Evolutionary conservation across 2,329 filamentous ascomycete species (phyloP).

Genomic region (Fusarium proliferatum): DNA sequence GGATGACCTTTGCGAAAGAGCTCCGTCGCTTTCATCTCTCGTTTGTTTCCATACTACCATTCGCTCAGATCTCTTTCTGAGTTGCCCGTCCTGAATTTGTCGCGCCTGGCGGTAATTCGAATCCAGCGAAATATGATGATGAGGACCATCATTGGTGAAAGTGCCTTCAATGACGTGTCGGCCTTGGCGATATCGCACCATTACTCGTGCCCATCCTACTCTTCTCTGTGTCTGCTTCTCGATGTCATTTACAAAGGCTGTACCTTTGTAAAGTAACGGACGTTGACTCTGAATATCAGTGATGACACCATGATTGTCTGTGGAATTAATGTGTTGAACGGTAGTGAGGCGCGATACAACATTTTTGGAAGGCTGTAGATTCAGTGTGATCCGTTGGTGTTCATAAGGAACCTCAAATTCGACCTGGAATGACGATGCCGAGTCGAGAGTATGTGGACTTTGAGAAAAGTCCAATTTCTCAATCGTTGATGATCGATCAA

Average conservation of each 20-base stretch:
- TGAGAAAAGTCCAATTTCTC: constrained; percentile 15
- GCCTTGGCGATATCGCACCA: constrained; percentile 11
- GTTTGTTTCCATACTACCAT: constrained; percentile 35
- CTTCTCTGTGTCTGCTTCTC: constrained; percentile 1
- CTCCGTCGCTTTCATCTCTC: background rate
- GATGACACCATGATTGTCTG: background rate
- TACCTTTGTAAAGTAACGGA: constrained; percentile 27
- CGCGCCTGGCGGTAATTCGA: constrained; percentile 20
- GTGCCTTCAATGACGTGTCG: constrained; percentile 28
- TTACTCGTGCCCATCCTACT: constrained; percentile 30
- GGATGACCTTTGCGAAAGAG: background rate
- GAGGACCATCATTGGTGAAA: constrained; percentile 25
- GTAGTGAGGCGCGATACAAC: constrained; percentile 23
- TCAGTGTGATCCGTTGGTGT: constrained; percentile 6
- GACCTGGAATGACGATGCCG: constrained; percentile 25
- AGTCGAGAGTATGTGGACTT: constrained; percentile 2
- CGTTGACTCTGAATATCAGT: background rate
- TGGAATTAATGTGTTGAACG: constrained; percentile 13
- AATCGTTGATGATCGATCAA: constrained; percentile 9
- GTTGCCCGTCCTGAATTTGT: rapidly evolving
- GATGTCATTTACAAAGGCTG: background rate
- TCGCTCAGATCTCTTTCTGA: background rate
- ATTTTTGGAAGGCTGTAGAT: constrained; percentile 22
- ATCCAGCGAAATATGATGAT: constrained; percentile 30
- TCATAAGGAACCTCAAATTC: constrained; percentile 18